Evolutionary conservation across 116 monocot species (phyloP).

Genomic region (Thalassia testudinum): DNA sequence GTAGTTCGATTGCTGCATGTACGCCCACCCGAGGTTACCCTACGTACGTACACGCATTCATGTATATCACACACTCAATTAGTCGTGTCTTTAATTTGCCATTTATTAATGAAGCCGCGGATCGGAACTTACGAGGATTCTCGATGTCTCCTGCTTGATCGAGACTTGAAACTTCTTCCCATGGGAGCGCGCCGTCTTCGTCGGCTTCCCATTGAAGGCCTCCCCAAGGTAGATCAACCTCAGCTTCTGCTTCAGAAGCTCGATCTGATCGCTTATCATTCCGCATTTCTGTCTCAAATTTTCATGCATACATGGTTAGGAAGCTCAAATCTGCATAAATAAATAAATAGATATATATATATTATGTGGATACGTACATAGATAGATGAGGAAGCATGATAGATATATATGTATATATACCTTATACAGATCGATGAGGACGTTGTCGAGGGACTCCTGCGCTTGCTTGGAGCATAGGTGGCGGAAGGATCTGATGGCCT

Average conservation of each 20-base stretch:
- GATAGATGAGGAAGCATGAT: too few relatives aligned
- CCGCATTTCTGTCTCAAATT: slow-evolving; percentile 28
- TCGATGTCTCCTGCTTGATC: slow-evolving; percentile 22
- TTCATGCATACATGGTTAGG: background rate
- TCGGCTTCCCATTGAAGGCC: slow-evolving; percentile 30
- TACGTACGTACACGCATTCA: background rate
- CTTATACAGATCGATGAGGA: slow-evolving; percentile 36
- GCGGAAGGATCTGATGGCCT: slow-evolving; percentile 23
- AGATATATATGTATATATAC: slow-evolving; percentile 1
- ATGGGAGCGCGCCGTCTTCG: slow-evolving; percentile 23
- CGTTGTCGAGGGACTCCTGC: slow-evolving; percentile 30
- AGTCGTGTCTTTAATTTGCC: too few relatives aligned
- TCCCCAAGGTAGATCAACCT: slow-evolving; percentile 21
- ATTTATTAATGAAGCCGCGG: background rate
- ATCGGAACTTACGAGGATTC: slow-evolving; percentile 15
- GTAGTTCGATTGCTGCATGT: slow-evolving; percentile 31
- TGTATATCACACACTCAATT: too few relatives aligned
- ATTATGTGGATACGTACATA: too few relatives aligned
- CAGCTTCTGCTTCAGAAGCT: slow-evolving; percentile 22
- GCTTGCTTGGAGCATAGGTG: slow-evolving; percentile 29
- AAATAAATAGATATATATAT: background rate
- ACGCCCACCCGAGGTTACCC: slow-evolving; percentile 38
- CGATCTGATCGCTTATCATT: slow-evolving; percentile 21
- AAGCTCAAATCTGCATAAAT: background rate
- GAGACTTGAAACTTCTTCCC: slow-evolving; percentile 34